Evolutionary conservation across 2,329 filamentous ascomycete genomes (phyloP).

Genomic region (Stemphylium vesicarium): DNA sequence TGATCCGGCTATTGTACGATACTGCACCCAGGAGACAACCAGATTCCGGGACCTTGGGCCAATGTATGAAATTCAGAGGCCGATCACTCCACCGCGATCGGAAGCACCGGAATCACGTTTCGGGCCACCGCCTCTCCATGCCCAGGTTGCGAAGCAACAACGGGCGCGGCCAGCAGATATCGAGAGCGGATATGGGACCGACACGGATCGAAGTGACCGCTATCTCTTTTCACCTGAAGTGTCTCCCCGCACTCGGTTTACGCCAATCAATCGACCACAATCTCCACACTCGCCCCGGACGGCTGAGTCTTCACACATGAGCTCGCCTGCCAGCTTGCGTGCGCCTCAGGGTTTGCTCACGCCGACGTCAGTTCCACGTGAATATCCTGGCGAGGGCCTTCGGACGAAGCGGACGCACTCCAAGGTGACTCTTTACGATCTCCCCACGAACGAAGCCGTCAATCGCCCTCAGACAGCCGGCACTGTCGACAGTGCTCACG

Average conservation of each 20-base stretch:
- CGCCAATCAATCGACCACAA: conserved; percentile 52
- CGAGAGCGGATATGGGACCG: conserved; percentile 52
- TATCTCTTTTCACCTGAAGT: conserved; percentile 49
- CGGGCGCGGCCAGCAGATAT: conserved; percentile 30
- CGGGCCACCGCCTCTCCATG: conserved; percentile 21
- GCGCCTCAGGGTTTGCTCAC: conserved; percentile 9
- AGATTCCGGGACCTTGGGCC: conserved; percentile 42
- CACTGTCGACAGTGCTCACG: conserved; percentile 9
- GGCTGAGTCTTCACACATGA: conserved; percentile 15
- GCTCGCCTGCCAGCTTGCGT: conserved; percentile 15
- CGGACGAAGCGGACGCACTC: conserved; percentile 39
- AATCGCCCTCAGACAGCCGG: conserved; percentile 12
- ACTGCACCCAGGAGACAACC: conserved; percentile 46
- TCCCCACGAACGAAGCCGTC: conserved; percentile 1
- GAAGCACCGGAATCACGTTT: conserved; percentile 21
- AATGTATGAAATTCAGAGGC: conserved; percentile 16
- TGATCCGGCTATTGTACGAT: conserved; percentile 46
- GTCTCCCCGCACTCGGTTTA: conserved; percentile 44
- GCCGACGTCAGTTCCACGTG: conserved; percentile 24
- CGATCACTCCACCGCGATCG: conserved; percentile 5
- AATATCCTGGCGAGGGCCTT: conserved; percentile 11
- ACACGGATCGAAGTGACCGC: conserved; percentile 49
- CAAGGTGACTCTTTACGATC: conserved; percentile 23
- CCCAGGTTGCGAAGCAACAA: conserved; percentile 13
- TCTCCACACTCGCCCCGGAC: conserved; percentile 20